Base-by-base conservation (phyloP, 139 green algal genomes). In the Chlorella ohadii region DNA sequence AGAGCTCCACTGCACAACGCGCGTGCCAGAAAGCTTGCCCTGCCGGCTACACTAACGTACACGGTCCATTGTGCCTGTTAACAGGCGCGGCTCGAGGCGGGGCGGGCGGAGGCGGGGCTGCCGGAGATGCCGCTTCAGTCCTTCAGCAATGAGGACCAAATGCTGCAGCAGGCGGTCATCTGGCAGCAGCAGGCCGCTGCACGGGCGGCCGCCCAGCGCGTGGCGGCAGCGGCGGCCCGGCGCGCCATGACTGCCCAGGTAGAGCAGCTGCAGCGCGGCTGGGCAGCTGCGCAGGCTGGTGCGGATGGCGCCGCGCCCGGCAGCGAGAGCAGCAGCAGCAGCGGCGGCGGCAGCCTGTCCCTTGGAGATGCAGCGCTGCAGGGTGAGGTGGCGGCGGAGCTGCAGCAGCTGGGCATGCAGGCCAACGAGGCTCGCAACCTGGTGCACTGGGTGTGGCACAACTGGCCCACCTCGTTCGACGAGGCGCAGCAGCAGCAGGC, bases 71-170 rank as follows among this genome's bases (percentile, higher is more conserved):
- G n/a, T n/a, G n/a, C n/a, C n/a, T n/a, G n/a, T n/a, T 13, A 22
- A 73, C 59, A 81, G 68, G 28, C 34, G 25, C 76, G 76, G 33
- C 76, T 82, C 36, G 76, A 82, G 36, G 36, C 36, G 76, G 76
- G 76, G 27, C 59, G 76, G 2, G 25, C 0, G 4, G 36, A 27
- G 12, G 76, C 20, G 6, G 76, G 27, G 0, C 76, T 82, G 76
- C 76, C 76, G 20, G 15, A 82, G 28, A 63, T 82, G 76, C 25
- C 23, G n/a, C 6, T 34, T 3, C 76, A 82, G 57, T 13, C n/a
- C 34, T 82, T 59, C 59, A 82, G 76, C 59, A 82, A 82, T 23
- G 76, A 82, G 76, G 76, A 82, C 12, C 56, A 82, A 15, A 82
- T 82, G 76, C 59, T 82, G 76, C 31, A 44, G 57, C 59, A 72